Evolutionary conservation across 2,329 filamentous ascomycete species (phyloP).

Genomic region (Botrytis cinerea): DNA sequence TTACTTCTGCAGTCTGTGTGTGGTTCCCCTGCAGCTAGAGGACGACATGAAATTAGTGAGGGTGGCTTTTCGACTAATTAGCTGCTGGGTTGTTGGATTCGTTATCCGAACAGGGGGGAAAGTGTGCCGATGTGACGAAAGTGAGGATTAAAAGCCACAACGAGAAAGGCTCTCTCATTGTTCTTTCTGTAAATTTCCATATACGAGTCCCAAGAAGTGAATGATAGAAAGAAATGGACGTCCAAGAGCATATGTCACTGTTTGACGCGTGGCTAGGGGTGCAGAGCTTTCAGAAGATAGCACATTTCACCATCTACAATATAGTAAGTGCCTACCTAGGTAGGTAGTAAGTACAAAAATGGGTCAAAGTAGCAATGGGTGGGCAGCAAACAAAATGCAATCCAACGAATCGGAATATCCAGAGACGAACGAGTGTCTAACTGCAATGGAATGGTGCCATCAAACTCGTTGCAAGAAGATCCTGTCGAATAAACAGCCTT

Average conservation of each 20-base stretch:
- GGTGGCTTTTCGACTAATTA: conserved; percentile 5
- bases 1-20: not conserved
- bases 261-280: not conserved
- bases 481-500: not conserved
- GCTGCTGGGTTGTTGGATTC: not conserved
- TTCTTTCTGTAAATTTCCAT: conserved; percentile 4
- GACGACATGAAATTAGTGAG: conserved; percentile 4
- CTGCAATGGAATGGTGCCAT: not conserved
- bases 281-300: not conserved
- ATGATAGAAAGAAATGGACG: not conserved
- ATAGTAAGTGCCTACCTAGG: not conserved
- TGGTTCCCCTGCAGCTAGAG: not conserved
- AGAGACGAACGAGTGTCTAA: not conserved
- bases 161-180: not conserved
- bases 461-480: not conserved
- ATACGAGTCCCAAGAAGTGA: not conserved
- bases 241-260: not conserved
- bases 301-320: not conserved
- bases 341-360: not conserved
- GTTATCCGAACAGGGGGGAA: conserved; percentile 1
- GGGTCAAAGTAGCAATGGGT: not conserved
- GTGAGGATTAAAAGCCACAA: not conserved
- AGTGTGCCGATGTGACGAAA: not conserved
- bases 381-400: not conserved
- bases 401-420: conserved; percentile 2